phyloP scores from a whole-genome alignment of 179 eudicot species.

The Beta macrorhiza region DNA sequence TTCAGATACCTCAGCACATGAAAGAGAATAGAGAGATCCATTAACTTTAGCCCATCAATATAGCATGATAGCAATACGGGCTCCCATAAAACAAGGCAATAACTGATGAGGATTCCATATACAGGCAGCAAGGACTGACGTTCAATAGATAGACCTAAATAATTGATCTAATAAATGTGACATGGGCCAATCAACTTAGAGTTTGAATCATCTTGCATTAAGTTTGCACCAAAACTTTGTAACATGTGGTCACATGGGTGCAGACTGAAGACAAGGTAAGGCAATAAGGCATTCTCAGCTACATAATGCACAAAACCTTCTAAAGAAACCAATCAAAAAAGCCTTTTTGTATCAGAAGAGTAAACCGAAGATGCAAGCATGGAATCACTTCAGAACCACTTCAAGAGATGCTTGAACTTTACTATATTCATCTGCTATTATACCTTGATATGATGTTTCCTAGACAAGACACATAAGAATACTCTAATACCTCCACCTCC shows the following conservation, averaged over 20 bases:
- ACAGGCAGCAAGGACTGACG: constrained; percentile 10
- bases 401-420: background rate
- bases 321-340: background rate
- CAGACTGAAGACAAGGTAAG: constrained; percentile 11
- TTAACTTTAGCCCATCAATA: constrained; percentile 11
- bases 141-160: constrained; percentile 18
- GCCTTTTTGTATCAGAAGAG: background rate
- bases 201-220: constrained; percentile 1
- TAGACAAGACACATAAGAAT: background rate
- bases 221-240: constrained; percentile 18
- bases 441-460: background rate
- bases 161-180: constrained; percentile 24
- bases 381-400: background rate
- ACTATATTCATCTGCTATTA: background rate
- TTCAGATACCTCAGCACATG: background rate
- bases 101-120: constrained; percentile 7
- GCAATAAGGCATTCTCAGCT: constrained; percentile 16
- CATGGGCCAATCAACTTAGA: constrained; percentile 21
- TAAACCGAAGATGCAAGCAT: background rate
- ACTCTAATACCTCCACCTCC: background rate
- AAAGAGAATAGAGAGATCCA: constrained; percentile 6
- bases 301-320: background rate
- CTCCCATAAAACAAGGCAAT: background rate
- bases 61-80: background rate
- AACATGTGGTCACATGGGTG: constrained; percentile 33